These are phyloP conservation scores for Solanum chiquidenum DNA, from an alignment of 257 asterid species.

Conservation along the genomic window DNA sequence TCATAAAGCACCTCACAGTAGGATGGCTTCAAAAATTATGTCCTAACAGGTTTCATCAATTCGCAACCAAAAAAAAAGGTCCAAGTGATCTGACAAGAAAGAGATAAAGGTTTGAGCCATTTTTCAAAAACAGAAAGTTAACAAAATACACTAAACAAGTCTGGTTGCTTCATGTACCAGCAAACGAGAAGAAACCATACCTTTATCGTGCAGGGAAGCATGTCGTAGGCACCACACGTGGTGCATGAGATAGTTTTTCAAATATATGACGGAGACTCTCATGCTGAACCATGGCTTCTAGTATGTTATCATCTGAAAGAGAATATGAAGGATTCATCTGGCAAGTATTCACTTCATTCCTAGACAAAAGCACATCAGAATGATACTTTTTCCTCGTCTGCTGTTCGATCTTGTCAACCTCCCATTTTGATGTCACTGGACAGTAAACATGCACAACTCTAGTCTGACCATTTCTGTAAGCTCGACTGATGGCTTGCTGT, in stretches of 20 bases:
- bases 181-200: not conserved
- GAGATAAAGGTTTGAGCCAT: not conserved
- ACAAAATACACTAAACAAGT: not conserved
- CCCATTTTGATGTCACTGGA: slow-evolving; percentile 34
- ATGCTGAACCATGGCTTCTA: slow-evolving; percentile 44
- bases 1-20: not conserved
- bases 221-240: slow-evolving; percentile 5
- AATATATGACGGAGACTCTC: slow-evolving; percentile 11
- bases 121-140: not conserved
- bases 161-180: not conserved
- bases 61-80: not conserved
- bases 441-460: slow-evolving; percentile 57
- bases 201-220: not conserved
- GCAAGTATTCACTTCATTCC: not conserved
- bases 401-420: slow-evolving; percentile 29
- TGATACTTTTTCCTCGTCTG: slow-evolving; percentile 39
- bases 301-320: slow-evolving; percentile 28
- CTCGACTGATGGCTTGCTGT: slow-evolving; percentile 68
- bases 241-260: slow-evolving; percentile 38
- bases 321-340: not conserved
- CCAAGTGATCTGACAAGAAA: not conserved
- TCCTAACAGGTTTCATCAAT: not conserved
- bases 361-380: slow-evolving; percentile 41
- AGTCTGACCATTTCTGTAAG: slow-evolving; percentile 70
- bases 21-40: not conserved